A percentile compares a stretch with the other conserved stretches of the same genome.
phyloP scores from a whole-genome alignment of 768 basidiomycete species.

The Leccinum ochraceum region DNA sequence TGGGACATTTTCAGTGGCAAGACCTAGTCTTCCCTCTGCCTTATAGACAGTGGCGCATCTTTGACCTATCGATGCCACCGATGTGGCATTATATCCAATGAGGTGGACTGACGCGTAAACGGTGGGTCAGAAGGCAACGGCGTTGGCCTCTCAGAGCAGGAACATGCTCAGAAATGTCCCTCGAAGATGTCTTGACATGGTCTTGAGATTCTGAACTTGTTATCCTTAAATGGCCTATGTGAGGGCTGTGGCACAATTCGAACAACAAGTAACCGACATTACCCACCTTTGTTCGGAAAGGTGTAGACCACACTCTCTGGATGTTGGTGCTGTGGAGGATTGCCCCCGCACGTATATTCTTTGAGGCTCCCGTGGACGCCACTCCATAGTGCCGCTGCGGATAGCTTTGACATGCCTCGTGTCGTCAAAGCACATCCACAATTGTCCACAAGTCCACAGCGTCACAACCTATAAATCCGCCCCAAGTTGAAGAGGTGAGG shows the following conservation, averaged over 20 bases:
- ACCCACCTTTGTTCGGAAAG: background rate
- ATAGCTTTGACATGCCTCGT: conserved; percentile 28
- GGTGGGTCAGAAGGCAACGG: background rate
- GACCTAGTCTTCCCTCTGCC: conserved; percentile 4
- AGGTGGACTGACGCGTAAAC: background rate
- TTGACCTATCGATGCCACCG: background rate
- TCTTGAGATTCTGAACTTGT: background rate
- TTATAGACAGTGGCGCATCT: background rate
- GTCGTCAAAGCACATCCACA: conserved; percentile 26
- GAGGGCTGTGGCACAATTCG: background rate
- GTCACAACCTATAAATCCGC: conserved; percentile 21
- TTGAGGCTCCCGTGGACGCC: conserved; percentile 12
- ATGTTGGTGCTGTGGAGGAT: background rate
- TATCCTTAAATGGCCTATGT: background rate
- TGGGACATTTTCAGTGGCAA: conserved; percentile 32
- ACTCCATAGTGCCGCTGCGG: conserved; percentile 10
- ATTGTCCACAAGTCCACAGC: conserved; percentile 28
- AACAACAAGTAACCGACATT: background rate
- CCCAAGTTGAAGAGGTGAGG: background rate
- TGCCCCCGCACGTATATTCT: conserved; percentile 1
- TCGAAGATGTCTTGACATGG: background rate
- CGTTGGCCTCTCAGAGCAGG: background rate
- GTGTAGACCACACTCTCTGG: background rate
- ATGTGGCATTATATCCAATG: background rate
- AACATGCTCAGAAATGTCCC: background rate